Percentiles rank a stretch among this genome's conserved stretches.
phyloP scores from a whole-genome alignment of 106 monocot species.

The Narthecium ossifragum region DNA sequence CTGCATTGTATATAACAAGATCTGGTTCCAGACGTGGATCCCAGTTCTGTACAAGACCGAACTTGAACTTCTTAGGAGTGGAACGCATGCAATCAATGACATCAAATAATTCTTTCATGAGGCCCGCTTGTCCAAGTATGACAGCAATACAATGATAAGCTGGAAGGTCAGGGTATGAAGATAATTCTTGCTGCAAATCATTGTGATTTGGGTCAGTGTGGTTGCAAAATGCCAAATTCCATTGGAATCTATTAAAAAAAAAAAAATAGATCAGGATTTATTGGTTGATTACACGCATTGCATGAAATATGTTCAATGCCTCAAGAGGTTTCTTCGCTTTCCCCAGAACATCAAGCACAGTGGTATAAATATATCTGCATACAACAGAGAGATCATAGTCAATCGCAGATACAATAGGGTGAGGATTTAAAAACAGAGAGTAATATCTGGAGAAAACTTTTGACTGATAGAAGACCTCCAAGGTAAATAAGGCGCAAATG shows the following conservation, averaged over 20 bases:
- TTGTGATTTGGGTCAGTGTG: slow-evolving; percentile 9
- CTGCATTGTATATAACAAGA: slow-evolving; percentile 88
- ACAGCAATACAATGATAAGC: slow-evolving; percentile 97
- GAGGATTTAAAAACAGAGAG: too few relatives aligned
- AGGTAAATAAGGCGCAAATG: too few relatives aligned
- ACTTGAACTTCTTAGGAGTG: slow-evolving; percentile 62
- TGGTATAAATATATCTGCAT: slow-evolving; percentile 87
- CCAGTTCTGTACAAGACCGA: slow-evolving; percentile 73
- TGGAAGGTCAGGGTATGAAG: slow-evolving; percentile 95
- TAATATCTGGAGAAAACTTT: too few relatives aligned
- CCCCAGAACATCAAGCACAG: slow-evolving; percentile 89
- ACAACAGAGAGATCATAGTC: background rate
- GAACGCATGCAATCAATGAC: slow-evolving; percentile 90
- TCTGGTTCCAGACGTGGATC: slow-evolving; percentile 89
- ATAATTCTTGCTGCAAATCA: slow-evolving; percentile 68
- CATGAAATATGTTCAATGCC: slow-evolving; percentile 85
- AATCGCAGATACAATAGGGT: too few relatives aligned
- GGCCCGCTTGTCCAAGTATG: slow-evolving; percentile 88
- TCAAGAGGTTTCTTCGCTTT: slow-evolving; percentile 87
- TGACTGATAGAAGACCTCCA: too few relatives aligned
- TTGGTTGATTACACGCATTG: slow-evolving; percentile 73
- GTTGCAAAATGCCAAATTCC: background rate
- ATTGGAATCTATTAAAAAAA: slow-evolving; percentile 2
- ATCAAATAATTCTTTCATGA: slow-evolving; percentile 96
- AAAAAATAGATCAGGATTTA: slow-evolving; percentile 6